Conservation (phyloP, 192 early-diverging fungal genomes). For the Linnemannia exigua region DNA sequence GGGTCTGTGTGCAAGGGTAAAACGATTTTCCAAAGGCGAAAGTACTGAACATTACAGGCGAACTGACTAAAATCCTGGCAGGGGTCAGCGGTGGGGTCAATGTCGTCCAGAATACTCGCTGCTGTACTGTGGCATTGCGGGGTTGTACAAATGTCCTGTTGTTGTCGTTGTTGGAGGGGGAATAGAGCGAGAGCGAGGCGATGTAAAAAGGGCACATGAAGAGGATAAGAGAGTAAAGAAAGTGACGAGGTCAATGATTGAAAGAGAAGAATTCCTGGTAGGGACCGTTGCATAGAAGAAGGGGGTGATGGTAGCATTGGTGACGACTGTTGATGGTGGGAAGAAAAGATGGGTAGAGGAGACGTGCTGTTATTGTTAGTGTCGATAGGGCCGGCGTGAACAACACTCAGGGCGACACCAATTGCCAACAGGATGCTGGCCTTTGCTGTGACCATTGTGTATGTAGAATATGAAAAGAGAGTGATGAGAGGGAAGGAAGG, state of each 20-base stretch:
- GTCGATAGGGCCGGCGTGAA: constrained; percentile 3
- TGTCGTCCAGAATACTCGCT: constrained; percentile 55
- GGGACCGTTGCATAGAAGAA: too few relatives aligned
- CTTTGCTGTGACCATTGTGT: not conserved
- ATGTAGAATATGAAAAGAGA: too few relatives aligned
- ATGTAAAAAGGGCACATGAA: too few relatives aligned
- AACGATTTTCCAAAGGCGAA: too few relatives aligned
- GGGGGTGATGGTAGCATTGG: too few relatives aligned
- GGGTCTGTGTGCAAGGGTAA: not conserved
- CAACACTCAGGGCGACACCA: constrained; percentile 11
- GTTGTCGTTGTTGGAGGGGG: constrained; percentile 15
- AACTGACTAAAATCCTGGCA: constrained; percentile 75
- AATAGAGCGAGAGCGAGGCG: not conserved
- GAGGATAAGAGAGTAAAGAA: too few relatives aligned
- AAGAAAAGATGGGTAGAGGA: too few relatives aligned
- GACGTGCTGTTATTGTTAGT: too few relatives aligned
- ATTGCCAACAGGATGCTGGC: constrained; percentile 15
- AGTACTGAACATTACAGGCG: constrained; percentile 56
- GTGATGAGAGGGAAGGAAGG: too few relatives aligned
- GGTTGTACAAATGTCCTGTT: constrained; percentile 60
- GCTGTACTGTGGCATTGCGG: constrained; percentile 65
- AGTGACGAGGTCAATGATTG: too few relatives aligned
- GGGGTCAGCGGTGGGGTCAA: constrained; percentile 67
- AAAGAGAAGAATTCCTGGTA: not conserved
- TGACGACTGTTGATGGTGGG: too few relatives aligned